phyloP scores from a whole-genome alignment of 2,329 filamentous ascomycete species.

The Colletotrichum musae region DNA sequence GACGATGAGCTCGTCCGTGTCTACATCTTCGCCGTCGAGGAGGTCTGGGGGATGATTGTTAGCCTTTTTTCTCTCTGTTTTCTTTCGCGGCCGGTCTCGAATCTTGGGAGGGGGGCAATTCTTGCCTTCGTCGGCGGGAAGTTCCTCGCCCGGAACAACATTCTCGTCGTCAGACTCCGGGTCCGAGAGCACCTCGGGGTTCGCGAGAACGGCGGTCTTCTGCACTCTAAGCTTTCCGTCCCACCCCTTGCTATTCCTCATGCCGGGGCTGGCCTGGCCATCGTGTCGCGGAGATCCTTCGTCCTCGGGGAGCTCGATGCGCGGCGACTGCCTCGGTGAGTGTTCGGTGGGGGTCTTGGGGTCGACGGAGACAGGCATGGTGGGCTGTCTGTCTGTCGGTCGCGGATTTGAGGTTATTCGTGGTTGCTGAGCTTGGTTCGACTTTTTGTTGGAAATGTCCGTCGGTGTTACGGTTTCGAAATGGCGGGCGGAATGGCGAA shows the following conservation, averaged over 20 bases:
- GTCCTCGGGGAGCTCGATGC: constrained; percentile 64
- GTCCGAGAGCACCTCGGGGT: constrained; percentile 87
- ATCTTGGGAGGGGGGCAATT: constrained; percentile 18
- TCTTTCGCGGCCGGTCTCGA: no score
- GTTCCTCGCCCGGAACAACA: constrained; percentile 79
- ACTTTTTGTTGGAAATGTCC: neutral
- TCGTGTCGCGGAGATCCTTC: constrained; percentile 56
- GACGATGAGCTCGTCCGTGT: constrained; percentile 85
- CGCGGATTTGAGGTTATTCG: constrained; percentile 1
- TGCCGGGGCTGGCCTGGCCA: constrained; percentile 60
- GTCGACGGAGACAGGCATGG: constrained; percentile 59
- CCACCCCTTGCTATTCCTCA: constrained; percentile 80
- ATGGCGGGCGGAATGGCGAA: constrained; percentile 10
- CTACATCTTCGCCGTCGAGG: constrained; percentile 71
- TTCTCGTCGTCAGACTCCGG: constrained; percentile 83
- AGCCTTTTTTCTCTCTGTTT: neutral
- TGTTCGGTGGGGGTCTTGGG: constrained; percentile 54
- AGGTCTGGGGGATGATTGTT: constrained; percentile 63
- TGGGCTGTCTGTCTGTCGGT: constrained; percentile 34
- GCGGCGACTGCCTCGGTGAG: constrained; percentile 47
- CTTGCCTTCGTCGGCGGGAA: constrained; percentile 85
- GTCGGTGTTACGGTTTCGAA: constrained; percentile 4
- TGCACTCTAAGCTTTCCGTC: constrained; percentile 86
- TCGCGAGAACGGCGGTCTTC: constrained; percentile 77
- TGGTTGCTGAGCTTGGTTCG: neutral